phyloP scores from a whole-genome alignment of 257 asterid species.

The Orobanche coerulescens region DNA sequence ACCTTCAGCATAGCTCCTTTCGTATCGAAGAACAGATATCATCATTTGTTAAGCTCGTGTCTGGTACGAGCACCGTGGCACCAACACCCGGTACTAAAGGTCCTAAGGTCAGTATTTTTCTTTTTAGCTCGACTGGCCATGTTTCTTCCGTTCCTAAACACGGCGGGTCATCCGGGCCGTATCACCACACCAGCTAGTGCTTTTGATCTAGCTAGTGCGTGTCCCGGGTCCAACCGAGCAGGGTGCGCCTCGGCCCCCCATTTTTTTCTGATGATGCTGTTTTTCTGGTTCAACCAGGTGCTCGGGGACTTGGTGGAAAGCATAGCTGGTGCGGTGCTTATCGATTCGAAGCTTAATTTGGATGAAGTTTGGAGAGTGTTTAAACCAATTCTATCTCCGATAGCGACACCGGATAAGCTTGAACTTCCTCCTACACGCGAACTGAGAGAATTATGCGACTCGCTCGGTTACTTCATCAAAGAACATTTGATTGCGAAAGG shows the following conservation, averaged over 20 bases:
- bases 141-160: too few relatives aligned
- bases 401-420: conserved; percentile 86
- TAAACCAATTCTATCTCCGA: conserved; percentile 70
- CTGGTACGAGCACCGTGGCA: conserved; percentile 31
- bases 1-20: conserved; percentile 60
- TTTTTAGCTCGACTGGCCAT: too few relatives aligned
- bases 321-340: conserved; percentile 81
- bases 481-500: conserved; percentile 35
- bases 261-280: too few relatives aligned
- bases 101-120: conserved; percentile 54
- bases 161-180: too few relatives aligned
- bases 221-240: too few relatives aligned
- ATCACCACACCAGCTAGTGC: too few relatives aligned
- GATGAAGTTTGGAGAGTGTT: conserved; percentile 75
- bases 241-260: too few relatives aligned
- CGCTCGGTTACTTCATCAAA: conserved; percentile 69
- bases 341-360: conserved; percentile 65
- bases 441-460: conserved; percentile 68
- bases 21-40: conserved; percentile 50
- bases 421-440: conserved; percentile 83
- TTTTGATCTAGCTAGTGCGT: too few relatives aligned
- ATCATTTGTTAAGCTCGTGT: conserved; percentile 41
- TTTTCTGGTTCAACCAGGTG: conserved; percentile 39
- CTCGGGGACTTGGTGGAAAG: conserved; percentile 98
- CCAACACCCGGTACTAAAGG: conserved; percentile 52